Percentiles rank a stretch among this genome's conserved stretches.
These are phyloP conservation scores for Aspergillus piperis DNA, from an alignment of 2,329 filamentous ascomycete genomes.

Conservation along the genomic window DNA sequence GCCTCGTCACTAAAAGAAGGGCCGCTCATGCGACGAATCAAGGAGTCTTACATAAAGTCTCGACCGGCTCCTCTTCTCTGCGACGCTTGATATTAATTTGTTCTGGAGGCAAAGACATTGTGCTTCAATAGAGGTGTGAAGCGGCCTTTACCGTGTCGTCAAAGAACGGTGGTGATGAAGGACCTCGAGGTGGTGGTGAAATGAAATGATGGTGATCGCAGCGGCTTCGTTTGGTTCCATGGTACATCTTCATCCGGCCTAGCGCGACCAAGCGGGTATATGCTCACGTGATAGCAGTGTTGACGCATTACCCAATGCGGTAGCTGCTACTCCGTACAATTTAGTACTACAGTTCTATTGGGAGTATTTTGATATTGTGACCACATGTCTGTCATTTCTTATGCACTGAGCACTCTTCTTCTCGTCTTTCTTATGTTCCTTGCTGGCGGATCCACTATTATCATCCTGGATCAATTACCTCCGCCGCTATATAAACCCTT, in stretches of 20 bases:
- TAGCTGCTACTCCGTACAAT: neutral
- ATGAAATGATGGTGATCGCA: slow-evolving; percentile 4
- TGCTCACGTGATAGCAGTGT: slow-evolving; percentile 4
- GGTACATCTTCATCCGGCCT: slow-evolving; percentile 2
- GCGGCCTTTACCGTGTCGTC: neutral
- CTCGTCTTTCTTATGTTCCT: slow-evolving; percentile 14
- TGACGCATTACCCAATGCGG: slow-evolving; percentile 1
- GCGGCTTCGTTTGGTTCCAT: slow-evolving; percentile 12
- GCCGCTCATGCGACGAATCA: neutral
- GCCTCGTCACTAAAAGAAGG: neutral
- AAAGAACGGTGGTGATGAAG: neutral
- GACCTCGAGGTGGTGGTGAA: neutral
- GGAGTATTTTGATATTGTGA: slow-evolving; percentile 8
- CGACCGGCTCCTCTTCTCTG: slow-evolving; percentile 58
- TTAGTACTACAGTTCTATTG: neutral
- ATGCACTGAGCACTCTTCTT: slow-evolving; percentile 17
- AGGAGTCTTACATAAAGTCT: slow-evolving; percentile 50
- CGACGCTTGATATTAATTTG: slow-evolving; percentile 59
- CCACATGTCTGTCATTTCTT: slow-evolving; percentile 14
- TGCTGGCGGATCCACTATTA: slow-evolving; percentile 14
- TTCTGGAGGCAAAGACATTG: slow-evolving; percentile 51
- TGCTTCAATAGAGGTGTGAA: neutral
- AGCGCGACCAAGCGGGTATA: slow-evolving; percentile 1
- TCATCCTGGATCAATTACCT: slow-evolving; percentile 18
- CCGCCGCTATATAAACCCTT: slow-evolving; percentile 19